Evolutionary conservation across 208 protist genomes (phyloP), one percentile per base, ranked within the genome.

Genomic region (Crithidia bombi): DNA sequence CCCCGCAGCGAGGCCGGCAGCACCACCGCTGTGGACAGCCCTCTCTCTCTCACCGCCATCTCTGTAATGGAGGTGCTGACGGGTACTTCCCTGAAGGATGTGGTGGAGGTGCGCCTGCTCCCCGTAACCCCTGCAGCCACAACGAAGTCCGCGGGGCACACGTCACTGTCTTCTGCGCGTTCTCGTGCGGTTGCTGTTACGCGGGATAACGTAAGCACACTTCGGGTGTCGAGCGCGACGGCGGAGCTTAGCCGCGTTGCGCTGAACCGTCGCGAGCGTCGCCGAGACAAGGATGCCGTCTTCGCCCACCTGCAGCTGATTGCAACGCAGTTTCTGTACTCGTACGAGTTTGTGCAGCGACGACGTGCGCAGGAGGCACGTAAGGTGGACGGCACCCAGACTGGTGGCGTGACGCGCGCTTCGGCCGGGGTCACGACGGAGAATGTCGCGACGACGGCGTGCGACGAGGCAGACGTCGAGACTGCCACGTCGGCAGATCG

Each of bases 381-480:
- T 25, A 17, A 14, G 26, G 69, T 79, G 0, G 76, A 75, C 11
- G 81, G 81, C 26, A 79, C 85, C 19, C 85, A 90, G 38, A 90
- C 79, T 0, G 19, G 59, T 47, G 69, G 58, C 0, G 61, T 77
- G 26, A 67, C 59, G 9, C 78, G 50, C 32, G 79, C 70, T 4
- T 79, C 62, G 17, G 52, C 67, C 7, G 73, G 76, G 38, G 71
- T 78, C 50, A 75, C 63, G 67, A 85, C 82, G 0, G 72, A 82
- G 25, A n/a, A n/a, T n/a, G n/a, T n/a, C n/a, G n/a, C n/a, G n/a
- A n/a, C n/a, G n/a, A n/a, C n/a, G n/a, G n/a, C n/a, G n/a, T n/a
- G n/a, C n/a, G n/a, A n/a, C n/a, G n/a, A n/a, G n/a, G n/a, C n/a
- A n/a, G n/a, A n/a, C n/a, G n/a, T n/a, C n/a, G n/a, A n/a, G n/a